Evolutionary conservation across 2,329 filamentous ascomycete genomes (phyloP).

Genomic region (Saccharata proteae): DNA sequence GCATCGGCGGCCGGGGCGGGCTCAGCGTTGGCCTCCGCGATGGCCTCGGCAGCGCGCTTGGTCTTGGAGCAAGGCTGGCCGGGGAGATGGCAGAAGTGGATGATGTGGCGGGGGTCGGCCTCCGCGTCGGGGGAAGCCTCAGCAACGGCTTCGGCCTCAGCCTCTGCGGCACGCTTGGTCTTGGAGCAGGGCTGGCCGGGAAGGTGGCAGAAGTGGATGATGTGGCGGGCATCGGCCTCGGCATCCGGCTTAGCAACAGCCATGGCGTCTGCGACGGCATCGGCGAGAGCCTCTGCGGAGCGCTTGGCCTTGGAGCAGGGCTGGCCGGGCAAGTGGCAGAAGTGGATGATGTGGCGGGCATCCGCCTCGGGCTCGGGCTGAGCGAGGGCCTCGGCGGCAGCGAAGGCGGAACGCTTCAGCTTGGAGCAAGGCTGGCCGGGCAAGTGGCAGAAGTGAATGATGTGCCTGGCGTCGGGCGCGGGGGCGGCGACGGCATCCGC

Average conservation of each 20-base stretch:
- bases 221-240: slow-evolving; percentile 13
- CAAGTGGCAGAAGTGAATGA: slow-evolving; percentile 13
- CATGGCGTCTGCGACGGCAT: neutral
- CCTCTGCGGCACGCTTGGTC: slow-evolving; percentile 30
- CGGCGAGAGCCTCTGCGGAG: slow-evolving; percentile 1
- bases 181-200: slow-evolving; percentile 33
- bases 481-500: slow-evolving; percentile 28
- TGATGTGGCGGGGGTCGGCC: slow-evolving; percentile 5
- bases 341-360: slow-evolving; percentile 9
- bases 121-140: slow-evolving; percentile 10
- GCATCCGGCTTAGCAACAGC: slow-evolving; percentile 7
- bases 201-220: slow-evolving; percentile 23
- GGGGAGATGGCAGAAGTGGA: slow-evolving; percentile 25
- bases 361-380: slow-evolving; percentile 12
- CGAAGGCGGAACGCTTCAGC: slow-evolving; percentile 22
- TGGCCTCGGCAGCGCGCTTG: slow-evolving; percentile 29
- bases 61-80: slow-evolving; percentile 34
- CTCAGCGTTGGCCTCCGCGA: slow-evolving; percentile 21
- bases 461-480: slow-evolving; percentile 21
- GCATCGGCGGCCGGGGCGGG: slow-evolving; percentile 13
- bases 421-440: slow-evolving; percentile 17
- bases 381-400: slow-evolving; percentile 17
- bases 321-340: slow-evolving; percentile 7
- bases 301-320: slow-evolving; percentile 7
- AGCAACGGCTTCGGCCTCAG: slow-evolving; percentile 16